Evolutionary conservation across 2,329 filamentous ascomycete genomes (phyloP), one percentile per base, ranked within the genome.

Genomic region (Corinectria fuckeliana): DNA sequence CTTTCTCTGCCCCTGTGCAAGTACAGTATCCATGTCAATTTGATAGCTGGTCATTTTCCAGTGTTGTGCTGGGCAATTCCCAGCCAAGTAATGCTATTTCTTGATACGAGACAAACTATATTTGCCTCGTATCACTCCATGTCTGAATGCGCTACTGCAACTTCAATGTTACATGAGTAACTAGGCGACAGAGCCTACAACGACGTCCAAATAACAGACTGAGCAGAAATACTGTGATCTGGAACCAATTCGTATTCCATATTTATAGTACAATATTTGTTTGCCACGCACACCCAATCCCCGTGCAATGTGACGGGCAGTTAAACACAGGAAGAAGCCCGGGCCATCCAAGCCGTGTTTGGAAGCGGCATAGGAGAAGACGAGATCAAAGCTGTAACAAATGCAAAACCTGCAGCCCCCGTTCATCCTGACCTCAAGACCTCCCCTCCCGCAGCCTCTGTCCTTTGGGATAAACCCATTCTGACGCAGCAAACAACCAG

Each of bases 401-500:
- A 67, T 53, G 65, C 67, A 69, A 66, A 69, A 66, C 61, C 65
- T 60, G 66, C 62, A 61, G 63, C 62, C 61, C 44, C 66, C 59
- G 52, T 63, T 60, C 58, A 52, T 60, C 55, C 39, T 59, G 61
- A 57, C 58, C 60, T 39, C 13, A 44, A 32, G 44, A 52, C 23
- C 50, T 61, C 50, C 45, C 60, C 58, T 59, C 56, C 55, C 53
- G 34, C 58, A n/a, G n/a, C n/a, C n/a, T n/a, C 50, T 55, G 55
- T 53, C 61, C 50, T 52, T 44, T 47, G 41, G 39, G 20, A 53
- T 39, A 50, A 65, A 54, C 38, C 54, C 66, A 68, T 68, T 68
- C 62, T 67, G 65, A 60, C 28, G 39, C 49, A 62, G 63, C 52
- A 67, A 67, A 61, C 47, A 54, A 64, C 57, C 45, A 48, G 53